Conservation (phyloP, 805 yeast genomes). For the Isabelozyma gotoi region DNA sequence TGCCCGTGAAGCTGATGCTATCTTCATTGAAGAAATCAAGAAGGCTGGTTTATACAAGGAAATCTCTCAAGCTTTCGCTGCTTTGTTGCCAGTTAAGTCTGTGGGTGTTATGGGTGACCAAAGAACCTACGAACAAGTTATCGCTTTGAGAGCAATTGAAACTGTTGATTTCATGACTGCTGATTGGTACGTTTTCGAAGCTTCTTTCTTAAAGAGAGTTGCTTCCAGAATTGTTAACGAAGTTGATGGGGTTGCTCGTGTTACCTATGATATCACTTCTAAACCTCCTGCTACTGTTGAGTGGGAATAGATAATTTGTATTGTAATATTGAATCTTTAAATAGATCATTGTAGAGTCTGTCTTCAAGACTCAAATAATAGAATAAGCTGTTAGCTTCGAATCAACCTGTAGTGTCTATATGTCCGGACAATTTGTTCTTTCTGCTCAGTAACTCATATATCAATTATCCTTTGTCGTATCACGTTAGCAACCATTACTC, state of each 20-base stretch:
- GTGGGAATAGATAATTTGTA: constrained; percentile 70
- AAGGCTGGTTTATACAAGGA: constrained; percentile 88
- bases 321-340: not conserved
- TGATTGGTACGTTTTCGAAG: constrained; percentile 96
- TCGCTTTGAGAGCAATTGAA: constrained; percentile 97
- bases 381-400: too few species aligned
- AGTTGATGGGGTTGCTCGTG: constrained; percentile 98
- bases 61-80: constrained; percentile 97
- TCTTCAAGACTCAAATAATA: not conserved
- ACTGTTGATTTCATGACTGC: constrained; percentile 99
- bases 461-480: constrained; percentile 31
- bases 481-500: constrained; percentile 55
- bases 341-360: not conserved
- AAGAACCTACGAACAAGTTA: constrained; percentile 98
- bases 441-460: not conserved
- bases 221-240: constrained; percentile 97
- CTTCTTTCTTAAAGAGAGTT: constrained; percentile 85
- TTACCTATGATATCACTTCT: constrained; percentile 96
- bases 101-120: constrained; percentile 99
- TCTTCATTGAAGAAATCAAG: constrained; percentile 94
- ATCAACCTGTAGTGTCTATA: too few species aligned
- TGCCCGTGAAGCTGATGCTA: constrained; percentile 95
- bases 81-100: constrained; percentile 93
- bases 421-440: too few species aligned
- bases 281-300: constrained; percentile 99